Percentiles rank a stretch among this genome's conserved stretches.
Evolutionary conservation across 2,329 filamentous ascomycete genomes (phyloP).

Genomic region (Knoxdaviesia proteae): DNA sequence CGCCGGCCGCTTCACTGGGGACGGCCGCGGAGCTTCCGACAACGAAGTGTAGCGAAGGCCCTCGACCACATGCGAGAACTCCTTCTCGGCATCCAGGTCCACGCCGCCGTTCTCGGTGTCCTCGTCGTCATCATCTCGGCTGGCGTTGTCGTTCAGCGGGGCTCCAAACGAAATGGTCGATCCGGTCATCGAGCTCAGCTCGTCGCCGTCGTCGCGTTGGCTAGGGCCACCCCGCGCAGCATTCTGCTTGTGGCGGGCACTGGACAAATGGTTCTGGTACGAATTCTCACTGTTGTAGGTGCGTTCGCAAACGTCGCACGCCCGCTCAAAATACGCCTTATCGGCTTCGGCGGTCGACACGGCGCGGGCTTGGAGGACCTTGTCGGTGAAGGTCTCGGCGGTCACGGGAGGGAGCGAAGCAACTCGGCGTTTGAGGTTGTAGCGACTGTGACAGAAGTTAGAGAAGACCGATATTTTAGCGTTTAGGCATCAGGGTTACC

Average conservation of each 20-base stretch:
- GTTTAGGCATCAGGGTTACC: background rate
- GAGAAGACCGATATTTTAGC: slow-evolving; percentile 1
- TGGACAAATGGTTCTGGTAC: slow-evolving; percentile 77
- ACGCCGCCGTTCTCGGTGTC: slow-evolving; percentile 14
- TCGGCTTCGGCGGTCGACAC: slow-evolving; percentile 66
- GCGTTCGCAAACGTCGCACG: slow-evolving; percentile 67
- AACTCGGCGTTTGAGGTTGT: slow-evolving; percentile 89
- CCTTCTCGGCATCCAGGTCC: slow-evolving; percentile 49
- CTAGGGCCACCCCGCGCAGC: slow-evolving; percentile 10
- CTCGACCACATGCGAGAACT: slow-evolving; percentile 60
- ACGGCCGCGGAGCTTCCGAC: slow-evolving; percentile 23
- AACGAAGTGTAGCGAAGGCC: slow-evolving; percentile 56
- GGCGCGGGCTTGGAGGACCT: slow-evolving; percentile 80
- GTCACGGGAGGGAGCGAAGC: slow-evolving; percentile 77
- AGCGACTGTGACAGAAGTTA: slow-evolving; percentile 36
- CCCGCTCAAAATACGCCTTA: slow-evolving; percentile 71
- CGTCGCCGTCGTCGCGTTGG: slow-evolving; percentile 38
- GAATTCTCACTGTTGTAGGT: slow-evolving; percentile 95
- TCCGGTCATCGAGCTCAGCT: slow-evolving; percentile 65
- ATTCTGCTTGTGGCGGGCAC: slow-evolving; percentile 59
- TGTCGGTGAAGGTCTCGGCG: slow-evolving; percentile 85
- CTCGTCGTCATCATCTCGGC: slow-evolving; percentile 14
- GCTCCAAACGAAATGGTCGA: slow-evolving; percentile 84
- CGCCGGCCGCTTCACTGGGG: slow-evolving; percentile 31
- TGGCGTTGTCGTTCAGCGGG: slow-evolving; percentile 29